phyloP scores from a whole-genome alignment of 2,329 filamentous ascomycete genomes.

The Penicillium sp. region DNA sequence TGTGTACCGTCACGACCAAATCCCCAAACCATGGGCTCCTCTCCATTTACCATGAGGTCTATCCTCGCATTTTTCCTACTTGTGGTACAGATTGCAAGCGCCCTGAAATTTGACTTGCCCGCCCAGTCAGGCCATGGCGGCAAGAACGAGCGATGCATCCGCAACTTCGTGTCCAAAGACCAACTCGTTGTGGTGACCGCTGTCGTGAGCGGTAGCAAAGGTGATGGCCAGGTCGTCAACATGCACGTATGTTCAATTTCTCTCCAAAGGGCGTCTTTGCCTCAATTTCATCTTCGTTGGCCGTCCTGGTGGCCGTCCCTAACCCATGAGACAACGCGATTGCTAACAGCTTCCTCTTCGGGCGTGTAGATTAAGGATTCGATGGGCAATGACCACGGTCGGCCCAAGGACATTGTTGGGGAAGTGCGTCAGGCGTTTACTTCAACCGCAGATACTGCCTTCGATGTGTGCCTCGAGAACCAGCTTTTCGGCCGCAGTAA shows the following conservation, averaged over 20 bases:
- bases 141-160: constrained; percentile 83
- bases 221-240: constrained; percentile 91
- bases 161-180: constrained; percentile 92
- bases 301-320: neutral
- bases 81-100: constrained; percentile 52
- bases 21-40: constrained; percentile 35
- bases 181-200: constrained; percentile 95
- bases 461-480: constrained; percentile 97
- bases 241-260: constrained; percentile 71
- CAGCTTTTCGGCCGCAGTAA: constrained; percentile 68
- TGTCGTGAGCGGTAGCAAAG: constrained; percentile 80
- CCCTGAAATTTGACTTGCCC: constrained; percentile 91
- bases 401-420: constrained; percentile 86
- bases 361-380: constrained; percentile 81
- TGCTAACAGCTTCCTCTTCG: constrained; percentile 13
- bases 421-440: constrained; percentile 95
- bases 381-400: constrained; percentile 93
- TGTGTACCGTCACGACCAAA: constrained; percentile 30
- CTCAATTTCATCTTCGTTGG: neutral
- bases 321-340: neutral
- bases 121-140: constrained; percentile 65
- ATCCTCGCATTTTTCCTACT: constrained; percentile 39
- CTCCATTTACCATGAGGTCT: constrained; percentile 35
- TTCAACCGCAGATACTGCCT: constrained; percentile 85
- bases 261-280: neutral